phyloP scores from a whole-genome alignment of 805 yeast species.

The Yarrowia porcina region DNA sequence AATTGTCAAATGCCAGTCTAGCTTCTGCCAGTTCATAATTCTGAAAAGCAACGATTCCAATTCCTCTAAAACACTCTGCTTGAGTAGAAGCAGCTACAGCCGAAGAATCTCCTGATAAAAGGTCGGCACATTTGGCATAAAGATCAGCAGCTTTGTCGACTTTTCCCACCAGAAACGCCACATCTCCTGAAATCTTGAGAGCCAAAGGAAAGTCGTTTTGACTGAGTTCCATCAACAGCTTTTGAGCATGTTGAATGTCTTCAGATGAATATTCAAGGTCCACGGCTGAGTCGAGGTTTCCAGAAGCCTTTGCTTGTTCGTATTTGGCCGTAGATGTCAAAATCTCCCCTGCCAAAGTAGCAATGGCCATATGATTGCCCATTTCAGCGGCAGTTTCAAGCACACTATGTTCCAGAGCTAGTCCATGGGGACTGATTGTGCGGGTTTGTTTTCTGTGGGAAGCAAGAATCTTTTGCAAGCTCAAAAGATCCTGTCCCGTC shows the following conservation, averaged over 20 bases:
- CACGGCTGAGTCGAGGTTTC: slow-evolving; percentile 47
- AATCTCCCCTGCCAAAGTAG: slow-evolving; percentile 57
- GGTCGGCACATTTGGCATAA: slow-evolving; percentile 44
- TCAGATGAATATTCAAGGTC: slow-evolving; percentile 43
- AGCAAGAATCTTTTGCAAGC: slow-evolving; percentile 63
- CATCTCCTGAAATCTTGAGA: slow-evolving; percentile 74
- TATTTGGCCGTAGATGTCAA: slow-evolving; percentile 20
- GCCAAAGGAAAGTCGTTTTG: slow-evolving; percentile 67
- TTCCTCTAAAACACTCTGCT: slow-evolving; percentile 66
- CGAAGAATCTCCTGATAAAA: not conserved
- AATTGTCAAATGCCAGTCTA: slow-evolving; percentile 55
- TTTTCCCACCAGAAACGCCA: slow-evolving; percentile 52
- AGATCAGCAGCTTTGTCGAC: slow-evolving; percentile 55
- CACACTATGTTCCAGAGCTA: slow-evolving; percentile 64
- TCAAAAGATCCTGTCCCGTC: slow-evolving; percentile 57
- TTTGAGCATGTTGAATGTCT: slow-evolving; percentile 62
- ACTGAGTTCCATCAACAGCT: slow-evolving; percentile 55
- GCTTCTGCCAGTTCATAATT: slow-evolving; percentile 52
- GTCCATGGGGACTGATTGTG: slow-evolving; percentile 52
- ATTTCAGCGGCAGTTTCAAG: slow-evolving; percentile 81
- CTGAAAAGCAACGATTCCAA: slow-evolving; percentile 57
- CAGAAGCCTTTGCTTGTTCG: slow-evolving; percentile 19
- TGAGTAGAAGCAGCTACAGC: slow-evolving; percentile 47
- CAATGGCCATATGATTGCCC: slow-evolving; percentile 78
- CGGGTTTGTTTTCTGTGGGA: slow-evolving; percentile 60